A percentile compares a stretch with the other conserved stretches of the same genome.
Conservation (phyloP, 495 filamentous ascomycete species). For the Hyaloscypha hepaticicola region DNA sequence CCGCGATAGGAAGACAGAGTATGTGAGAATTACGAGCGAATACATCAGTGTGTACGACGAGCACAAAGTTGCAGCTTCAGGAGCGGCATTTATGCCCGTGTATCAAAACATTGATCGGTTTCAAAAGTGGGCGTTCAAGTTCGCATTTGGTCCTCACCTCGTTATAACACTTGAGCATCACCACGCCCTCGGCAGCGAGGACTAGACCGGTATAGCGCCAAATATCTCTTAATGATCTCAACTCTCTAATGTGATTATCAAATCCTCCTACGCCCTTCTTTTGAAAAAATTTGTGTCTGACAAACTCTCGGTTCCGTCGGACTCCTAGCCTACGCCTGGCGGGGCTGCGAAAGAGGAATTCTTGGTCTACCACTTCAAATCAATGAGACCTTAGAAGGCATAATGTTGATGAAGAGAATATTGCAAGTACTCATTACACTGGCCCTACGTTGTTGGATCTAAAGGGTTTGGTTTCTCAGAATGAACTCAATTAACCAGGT, state of each 20-base stretch:
- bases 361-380: no score
- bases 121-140: background rate
- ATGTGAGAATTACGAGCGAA: background rate
- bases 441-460: no score
- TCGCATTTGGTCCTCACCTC: background rate
- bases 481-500: background rate
- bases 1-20: background rate
- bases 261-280: background rate
- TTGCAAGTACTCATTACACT: no score
- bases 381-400: no score
- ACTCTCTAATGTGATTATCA: background rate
- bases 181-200: background rate
- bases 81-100: background rate
- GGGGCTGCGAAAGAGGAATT: no score
- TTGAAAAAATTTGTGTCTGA: background rate
- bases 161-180: background rate
- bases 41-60: background rate
- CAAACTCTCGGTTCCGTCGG: background rate
- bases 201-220: background rate
- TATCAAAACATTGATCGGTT: background rate
- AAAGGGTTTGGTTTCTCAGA: background rate
- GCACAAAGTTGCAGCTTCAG: background rate
- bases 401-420: no score
- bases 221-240: background rate
- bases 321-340: background rate